Percentiles rank a stretch among this genome's conserved stretches.
phyloP scores from a whole-genome alignment of 371 early-diverging fungal genomes.

The Chytridiales sp. region DNA sequence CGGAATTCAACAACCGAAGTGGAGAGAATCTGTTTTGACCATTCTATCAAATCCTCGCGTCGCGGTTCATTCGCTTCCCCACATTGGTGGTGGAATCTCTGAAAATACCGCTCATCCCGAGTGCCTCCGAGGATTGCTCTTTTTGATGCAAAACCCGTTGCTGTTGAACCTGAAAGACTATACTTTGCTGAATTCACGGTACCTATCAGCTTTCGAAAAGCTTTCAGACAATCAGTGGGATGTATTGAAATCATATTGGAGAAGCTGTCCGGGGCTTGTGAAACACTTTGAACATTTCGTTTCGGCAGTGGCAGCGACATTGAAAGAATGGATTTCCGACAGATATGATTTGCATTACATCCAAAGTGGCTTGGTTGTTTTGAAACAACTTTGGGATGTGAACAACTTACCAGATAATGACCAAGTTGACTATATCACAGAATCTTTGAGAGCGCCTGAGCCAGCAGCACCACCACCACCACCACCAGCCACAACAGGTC shows the following conservation, averaged over 20 bases:
- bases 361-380: too few relatives aligned
- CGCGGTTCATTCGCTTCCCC: neutral
- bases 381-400: conserved; percentile 17
- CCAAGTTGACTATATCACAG: neutral
- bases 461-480: neutral
- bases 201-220: too few relatives aligned
- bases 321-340: neutral
- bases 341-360: too few relatives aligned
- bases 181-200: too few relatives aligned
- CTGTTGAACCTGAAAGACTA: neutral
- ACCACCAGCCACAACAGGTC: neutral
- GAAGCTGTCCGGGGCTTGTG: neutral
- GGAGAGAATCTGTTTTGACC: conserved; percentile 2
- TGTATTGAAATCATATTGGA: conserved; percentile 12
- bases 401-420: conserved; percentile 4
- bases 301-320: conserved; percentile 7
- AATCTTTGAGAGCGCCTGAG: neutral
- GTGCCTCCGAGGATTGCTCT: conserved; percentile 8
- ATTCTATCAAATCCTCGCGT: neutral
- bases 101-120: neutral
- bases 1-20: conserved; percentile 4
- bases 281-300: conserved; percentile 4
- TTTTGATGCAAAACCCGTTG: conserved; percentile 14
- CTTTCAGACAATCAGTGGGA: neutral
- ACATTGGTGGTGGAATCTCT: neutral